Evolutionary conservation across 2,329 filamentous ascomycete species (phyloP).

Genomic region (Aspergillus oerlinghausenensis): DNA sequence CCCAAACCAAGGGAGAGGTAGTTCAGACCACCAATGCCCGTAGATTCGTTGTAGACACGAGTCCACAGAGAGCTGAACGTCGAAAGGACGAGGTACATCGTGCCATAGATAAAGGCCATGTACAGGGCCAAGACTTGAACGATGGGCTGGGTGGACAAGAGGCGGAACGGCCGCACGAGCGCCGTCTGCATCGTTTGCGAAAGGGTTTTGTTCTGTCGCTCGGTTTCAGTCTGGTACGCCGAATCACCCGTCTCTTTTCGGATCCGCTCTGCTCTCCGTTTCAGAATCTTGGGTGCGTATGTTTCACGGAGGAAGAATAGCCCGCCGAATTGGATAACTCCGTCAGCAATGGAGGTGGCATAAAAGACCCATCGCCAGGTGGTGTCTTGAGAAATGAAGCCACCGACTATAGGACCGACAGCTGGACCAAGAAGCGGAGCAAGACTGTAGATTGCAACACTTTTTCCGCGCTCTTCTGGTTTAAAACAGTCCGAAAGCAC

Average conservation of each 20-base stretch:
- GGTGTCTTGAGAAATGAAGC: conserved; percentile 59
- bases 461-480: conserved; percentile 59
- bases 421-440: conserved; percentile 62
- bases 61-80: conserved; percentile 60
- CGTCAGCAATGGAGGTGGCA: conserved; percentile 60
- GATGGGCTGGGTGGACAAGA: conserved; percentile 57
- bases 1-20: conserved; percentile 61
- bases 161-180: conserved; percentile 52
- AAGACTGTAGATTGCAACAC: conserved; percentile 60
- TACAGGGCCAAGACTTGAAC: conserved; percentile 54
- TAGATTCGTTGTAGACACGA: conserved; percentile 50
- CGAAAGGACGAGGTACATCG: conserved; percentile 61
- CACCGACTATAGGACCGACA: conserved; percentile 61
- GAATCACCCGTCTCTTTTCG: conserved; percentile 37
- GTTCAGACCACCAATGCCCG: conserved; percentile 59
- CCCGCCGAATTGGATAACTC: conserved; percentile 57
- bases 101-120: conserved; percentile 56
- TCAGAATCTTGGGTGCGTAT: conserved; percentile 60
- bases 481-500: conserved; percentile 55
- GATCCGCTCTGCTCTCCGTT: conserved; percentile 52
- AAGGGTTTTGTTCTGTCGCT: conserved; percentile 33
- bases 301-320: conserved; percentile 62
- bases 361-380: conserved; percentile 74
- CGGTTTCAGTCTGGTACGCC: conserved; percentile 37
- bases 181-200: conserved; percentile 33